These are phyloP conservation scores for Debaryomyces maramus DNA, from an alignment of 805 yeast species.

Conservation along the genomic window DNA sequence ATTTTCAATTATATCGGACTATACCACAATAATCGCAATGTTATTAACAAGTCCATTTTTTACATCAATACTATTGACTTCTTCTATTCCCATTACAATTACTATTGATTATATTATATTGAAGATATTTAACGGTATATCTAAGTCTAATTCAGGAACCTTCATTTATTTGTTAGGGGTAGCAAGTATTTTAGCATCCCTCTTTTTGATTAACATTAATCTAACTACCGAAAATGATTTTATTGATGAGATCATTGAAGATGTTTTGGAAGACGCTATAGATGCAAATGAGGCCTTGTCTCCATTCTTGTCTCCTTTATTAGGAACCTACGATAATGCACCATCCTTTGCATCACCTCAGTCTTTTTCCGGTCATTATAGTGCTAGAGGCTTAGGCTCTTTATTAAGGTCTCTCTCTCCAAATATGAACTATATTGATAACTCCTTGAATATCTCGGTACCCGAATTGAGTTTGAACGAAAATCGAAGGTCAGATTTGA, in stretches of 20 bases:
- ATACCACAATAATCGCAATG: constrained; percentile 50
- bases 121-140: constrained; percentile 17
- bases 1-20: constrained; percentile 50
- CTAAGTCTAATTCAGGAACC: constrained; percentile 18
- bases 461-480: no score
- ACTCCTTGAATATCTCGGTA: no score
- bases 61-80: constrained; percentile 50
- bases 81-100: constrained; percentile 54
- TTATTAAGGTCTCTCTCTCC: constrained; percentile 8
- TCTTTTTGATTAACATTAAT: constrained; percentile 46
- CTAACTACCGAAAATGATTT: constrained; percentile 44
- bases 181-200: constrained; percentile 45
- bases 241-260: constrained; percentile 48
- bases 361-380: constrained; percentile 7
- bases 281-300: constrained; percentile 45
- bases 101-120: constrained; percentile 45
- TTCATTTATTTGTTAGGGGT: constrained; percentile 47
- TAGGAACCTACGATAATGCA: no score
- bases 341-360: constrained; percentile 8
- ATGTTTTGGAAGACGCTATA: constrained; percentile 49
- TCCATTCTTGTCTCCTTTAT: constrained; percentile 48
- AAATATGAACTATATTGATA: no score
- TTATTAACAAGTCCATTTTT: constrained; percentile 54
- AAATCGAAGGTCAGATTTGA: no score
- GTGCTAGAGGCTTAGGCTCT: constrained; percentile 2